A percentile compares a stretch with the other conserved stretches of the same genome.
These are phyloP conservation scores for Psilocybe mexicana DNA, from an alignment of 1,284 basidiomycete genomes.

Conservation along the genomic window DNA sequence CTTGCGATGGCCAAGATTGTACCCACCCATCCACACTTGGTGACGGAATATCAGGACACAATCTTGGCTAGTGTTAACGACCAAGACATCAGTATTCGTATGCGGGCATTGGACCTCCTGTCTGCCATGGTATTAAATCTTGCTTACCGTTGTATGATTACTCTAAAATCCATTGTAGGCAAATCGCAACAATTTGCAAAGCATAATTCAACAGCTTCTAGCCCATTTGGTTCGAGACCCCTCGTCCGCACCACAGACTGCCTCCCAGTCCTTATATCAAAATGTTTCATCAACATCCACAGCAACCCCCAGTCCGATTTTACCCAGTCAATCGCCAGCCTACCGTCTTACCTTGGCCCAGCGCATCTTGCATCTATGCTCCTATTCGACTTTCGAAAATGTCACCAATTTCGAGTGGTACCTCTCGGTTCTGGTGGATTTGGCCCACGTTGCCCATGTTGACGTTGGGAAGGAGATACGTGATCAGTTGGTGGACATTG, in stretches of 20 bases:
- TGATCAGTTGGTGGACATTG: conserved; percentile 86
- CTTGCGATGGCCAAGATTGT: conserved; percentile 96
- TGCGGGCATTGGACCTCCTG: conserved; percentile 92
- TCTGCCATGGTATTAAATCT: conserved; percentile 71
- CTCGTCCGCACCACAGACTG: conserved; percentile 51
- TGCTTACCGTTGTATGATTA: background rate
- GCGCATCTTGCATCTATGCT: conserved; percentile 81
- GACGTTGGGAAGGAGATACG: conserved; percentile 75
- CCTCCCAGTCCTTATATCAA: conserved; percentile 62
- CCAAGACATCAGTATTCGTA: conserved; percentile 92
- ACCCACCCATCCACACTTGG: conserved; percentile 87
- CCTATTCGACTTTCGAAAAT: conserved; percentile 82
- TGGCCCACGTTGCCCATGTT: conserved; percentile 83
- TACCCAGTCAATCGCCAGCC: conserved; percentile 68
- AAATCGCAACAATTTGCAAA: conserved; percentile 80
- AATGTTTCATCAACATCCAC: conserved; percentile 44
- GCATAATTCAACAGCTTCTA: conserved; percentile 86
- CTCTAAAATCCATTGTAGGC: conserved; percentile 48
- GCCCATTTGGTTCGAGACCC: conserved; percentile 76
- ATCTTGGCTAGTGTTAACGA: conserved; percentile 92
- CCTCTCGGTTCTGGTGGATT: conserved; percentile 87
- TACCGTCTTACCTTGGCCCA: conserved; percentile 85
- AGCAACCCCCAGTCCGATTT: conserved; percentile 34
- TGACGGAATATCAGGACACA: conserved; percentile 91
- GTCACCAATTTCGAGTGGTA: conserved; percentile 97